Conservation (phyloP, 2,329 filamentous ascomycete species). For the Hymenoscyphus repandus region DNA sequence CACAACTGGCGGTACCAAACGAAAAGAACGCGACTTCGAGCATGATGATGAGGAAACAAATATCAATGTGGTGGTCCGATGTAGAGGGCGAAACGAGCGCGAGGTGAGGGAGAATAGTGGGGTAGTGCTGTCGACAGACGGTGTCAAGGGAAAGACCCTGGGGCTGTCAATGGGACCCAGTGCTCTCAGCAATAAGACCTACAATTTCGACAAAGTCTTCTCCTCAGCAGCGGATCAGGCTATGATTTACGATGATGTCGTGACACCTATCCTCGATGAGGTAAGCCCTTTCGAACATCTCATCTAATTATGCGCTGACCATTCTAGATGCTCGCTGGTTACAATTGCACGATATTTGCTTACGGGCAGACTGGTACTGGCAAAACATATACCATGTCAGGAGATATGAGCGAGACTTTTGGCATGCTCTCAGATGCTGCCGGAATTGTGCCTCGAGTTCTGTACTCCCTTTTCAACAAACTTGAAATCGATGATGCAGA, state of each 20-base stretch:
- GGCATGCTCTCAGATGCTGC: constrained; percentile 86
- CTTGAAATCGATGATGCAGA: constrained; percentile 75
- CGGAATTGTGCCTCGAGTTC: constrained; percentile 88
- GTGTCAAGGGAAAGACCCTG: constrained; percentile 78
- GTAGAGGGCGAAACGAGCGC: constrained; percentile 84
- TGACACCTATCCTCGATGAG: constrained; percentile 88
- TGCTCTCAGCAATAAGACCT: constrained; percentile 90
- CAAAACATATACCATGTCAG: constrained; percentile 99
- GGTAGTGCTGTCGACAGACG: constrained; percentile 82
- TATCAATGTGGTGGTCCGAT: constrained; percentile 95
- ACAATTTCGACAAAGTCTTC: constrained; percentile 95
- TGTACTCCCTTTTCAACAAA: constrained; percentile 81
- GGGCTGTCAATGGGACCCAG: constrained; percentile 89
- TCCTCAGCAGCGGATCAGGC: constrained; percentile 89
- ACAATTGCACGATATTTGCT: constrained; percentile 97
- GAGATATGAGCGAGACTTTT: constrained; percentile 84
- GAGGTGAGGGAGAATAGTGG: constrained; percentile 93
- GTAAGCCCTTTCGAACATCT: constrained; percentile 42
- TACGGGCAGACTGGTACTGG: constrained; percentile 98
- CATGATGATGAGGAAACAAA: constrained; percentile 79
- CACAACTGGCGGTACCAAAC: constrained; percentile 57
- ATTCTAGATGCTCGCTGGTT: constrained; percentile 78
- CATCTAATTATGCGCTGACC: constrained; percentile 9
- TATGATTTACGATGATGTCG: constrained; percentile 93
- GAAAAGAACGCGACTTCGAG: constrained; percentile 84